phyloP scores from a whole-genome alignment of 306 rosid species.

The Pterocarpus macrocarpus region DNA sequence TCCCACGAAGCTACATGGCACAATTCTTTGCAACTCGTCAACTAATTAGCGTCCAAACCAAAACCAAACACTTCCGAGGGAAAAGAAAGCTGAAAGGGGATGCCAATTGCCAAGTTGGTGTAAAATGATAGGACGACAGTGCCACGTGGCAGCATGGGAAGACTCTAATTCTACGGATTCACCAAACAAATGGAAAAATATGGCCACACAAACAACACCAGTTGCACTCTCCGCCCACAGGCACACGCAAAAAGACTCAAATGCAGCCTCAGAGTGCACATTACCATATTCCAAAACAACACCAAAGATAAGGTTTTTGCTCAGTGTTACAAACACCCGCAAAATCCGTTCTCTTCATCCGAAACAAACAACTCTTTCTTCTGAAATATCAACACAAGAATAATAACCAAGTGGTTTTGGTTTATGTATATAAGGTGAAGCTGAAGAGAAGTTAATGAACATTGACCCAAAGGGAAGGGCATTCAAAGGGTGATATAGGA shows the following conservation, averaged over 20 bases:
- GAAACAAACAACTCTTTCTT: neutral
- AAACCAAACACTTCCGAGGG: neutral
- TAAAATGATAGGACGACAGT: neutral
- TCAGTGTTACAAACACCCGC: neutral
- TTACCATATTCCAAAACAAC: neutral
- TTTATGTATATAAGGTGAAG: neutral
- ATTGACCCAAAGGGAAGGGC: neutral
- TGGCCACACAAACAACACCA: conserved; percentile 47
- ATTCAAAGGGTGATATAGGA: neutral
- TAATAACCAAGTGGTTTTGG: neutral
- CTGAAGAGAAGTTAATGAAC: conserved; percentile 25
- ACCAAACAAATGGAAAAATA: conserved; percentile 11
- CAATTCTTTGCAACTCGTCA: neutral
- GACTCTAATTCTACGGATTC: neutral
- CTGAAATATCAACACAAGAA: neutral
- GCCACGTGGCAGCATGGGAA: conserved; percentile 43
- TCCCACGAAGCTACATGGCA: conserved; percentile 23
- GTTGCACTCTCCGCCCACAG: conserved; percentile 43
- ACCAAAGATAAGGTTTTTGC: conserved; percentile 40
- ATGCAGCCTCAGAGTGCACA: neutral
- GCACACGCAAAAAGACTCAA: neutral
- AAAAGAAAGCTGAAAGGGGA: too few relatives aligned
- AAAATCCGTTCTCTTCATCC: neutral
- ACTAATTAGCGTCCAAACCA: neutral
- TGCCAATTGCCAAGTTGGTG: neutral